Evolutionary conservation across 192 early-diverging fungal genomes (phyloP), one percentile per base, ranked within the genome.

Genomic region (Spizellomyces punctatus): DNA sequence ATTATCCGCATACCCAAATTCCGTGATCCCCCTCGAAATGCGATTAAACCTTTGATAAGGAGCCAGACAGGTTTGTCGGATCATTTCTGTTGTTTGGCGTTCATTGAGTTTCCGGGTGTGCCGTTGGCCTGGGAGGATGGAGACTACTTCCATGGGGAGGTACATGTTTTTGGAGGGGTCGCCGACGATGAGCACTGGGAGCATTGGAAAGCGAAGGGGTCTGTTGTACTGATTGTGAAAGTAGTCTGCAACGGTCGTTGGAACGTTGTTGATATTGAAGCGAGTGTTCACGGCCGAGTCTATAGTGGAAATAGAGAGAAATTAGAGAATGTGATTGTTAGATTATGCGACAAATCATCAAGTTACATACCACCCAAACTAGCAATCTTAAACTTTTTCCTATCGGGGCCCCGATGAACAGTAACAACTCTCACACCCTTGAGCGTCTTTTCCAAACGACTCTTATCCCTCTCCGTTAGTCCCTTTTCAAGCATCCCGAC

Each of bases 71-170:
- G 75, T 76, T 5, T 79, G 55, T 22, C 60, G 41, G 17, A 76
- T 76, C 76, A 76, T 65, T 41, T 76, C 71, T 10, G 50, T 57
- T 5, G 55, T 74, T 52, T 80, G 77, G 19, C 74, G 73, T 14
- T 36, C 67, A 5, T 76, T 58, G 14, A 76, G 52, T 46, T 62
- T 77, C 43, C 78, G 21, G 41, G 22, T 78, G 14, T 10, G 52
- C 17, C 12, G 22, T 55, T 78, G 74, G n/a, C 90, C 91, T 44
- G 85, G 79, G 22, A 84, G 69, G 16, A 98, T 85, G 36, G 81
- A 76, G 78, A 90, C 92, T 43, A 94, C 76, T 81, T 98, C 95
- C 79, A 98, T 91, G 27, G 95, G 95, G 17, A 96, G 73, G 42
- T 83, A 44, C 17, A 75, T 43, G 64, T 86, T 85, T 46, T 84